Evolutionary conservation across 257 asterid genomes (phyloP).

Genomic region (Capsicum chinense): DNA sequence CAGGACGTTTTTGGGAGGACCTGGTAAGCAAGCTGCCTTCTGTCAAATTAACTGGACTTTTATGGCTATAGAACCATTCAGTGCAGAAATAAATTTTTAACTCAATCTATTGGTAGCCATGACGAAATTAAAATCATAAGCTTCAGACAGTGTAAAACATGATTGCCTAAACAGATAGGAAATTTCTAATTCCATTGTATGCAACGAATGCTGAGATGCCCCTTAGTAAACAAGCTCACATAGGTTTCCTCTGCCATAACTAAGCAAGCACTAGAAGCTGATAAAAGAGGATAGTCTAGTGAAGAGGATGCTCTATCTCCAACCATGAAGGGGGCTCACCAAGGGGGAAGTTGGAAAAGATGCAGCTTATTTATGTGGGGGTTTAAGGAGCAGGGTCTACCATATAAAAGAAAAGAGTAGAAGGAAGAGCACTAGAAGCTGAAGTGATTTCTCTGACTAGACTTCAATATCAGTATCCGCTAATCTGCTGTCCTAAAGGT

Average conservation of each 20-base stretch:
- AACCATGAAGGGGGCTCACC: background rate
- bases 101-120: background rate
- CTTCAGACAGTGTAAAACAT: background rate
- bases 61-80: background rate
- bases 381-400: background rate
- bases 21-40: slow-evolving; percentile 57
- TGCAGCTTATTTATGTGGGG: background rate
- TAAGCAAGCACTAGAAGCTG: background rate
- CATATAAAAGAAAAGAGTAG: background rate
- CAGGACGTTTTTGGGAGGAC: slow-evolving; percentile 99
- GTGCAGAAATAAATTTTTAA: background rate
- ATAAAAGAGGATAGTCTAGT: background rate
- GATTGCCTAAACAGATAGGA: background rate
- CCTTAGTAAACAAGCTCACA: background rate
- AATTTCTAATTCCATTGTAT: background rate
- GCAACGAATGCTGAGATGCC: background rate
- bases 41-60: background rate
- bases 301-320: background rate
- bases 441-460: background rate
- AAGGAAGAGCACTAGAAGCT: background rate
- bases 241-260: background rate
- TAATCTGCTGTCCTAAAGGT: background rate
- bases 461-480: background rate
- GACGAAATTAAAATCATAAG: background rate
- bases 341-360: background rate